These are phyloP conservation scores for Rosa lucieae DNA, from an alignment of 306 rosid genomes.

Conservation along the genomic window DNA sequence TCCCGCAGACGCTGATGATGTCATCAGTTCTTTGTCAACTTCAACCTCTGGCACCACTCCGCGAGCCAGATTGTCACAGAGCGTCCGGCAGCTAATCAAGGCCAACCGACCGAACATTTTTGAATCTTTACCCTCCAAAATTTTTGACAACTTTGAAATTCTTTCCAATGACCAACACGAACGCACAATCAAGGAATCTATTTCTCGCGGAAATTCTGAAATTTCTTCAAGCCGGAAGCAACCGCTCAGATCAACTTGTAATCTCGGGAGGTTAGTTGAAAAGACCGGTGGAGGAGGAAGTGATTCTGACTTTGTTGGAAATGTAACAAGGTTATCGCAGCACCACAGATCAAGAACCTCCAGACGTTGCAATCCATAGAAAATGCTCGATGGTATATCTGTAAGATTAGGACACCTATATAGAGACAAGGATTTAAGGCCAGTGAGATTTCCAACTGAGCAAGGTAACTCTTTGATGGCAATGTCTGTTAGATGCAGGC, in stretches of 20 bases:
- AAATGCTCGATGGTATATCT: neutral
- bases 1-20: no score
- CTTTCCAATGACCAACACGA: neutral
- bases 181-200: neutral
- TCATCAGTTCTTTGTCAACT: no score
- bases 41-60: no score
- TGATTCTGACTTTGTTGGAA: neutral
- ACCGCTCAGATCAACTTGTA: rapidly evolving
- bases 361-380: neutral
- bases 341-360: neutral
- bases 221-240: neutral
- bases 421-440: neutral
- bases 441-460: neutral
- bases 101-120: neutral
- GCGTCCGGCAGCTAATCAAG: neutral
- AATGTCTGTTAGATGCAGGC: neutral
- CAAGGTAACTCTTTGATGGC: neutral
- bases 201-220: neutral
- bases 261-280: neutral
- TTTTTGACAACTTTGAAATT: neutral
- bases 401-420: rapidly evolving
- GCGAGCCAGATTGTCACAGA: neutral
- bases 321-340: neutral
- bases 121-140: neutral
- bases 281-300: neutral